Conservation (phyloP, 2,329 filamentous ascomycete genomes). For the Cryphonectria carpinicola region DNA sequence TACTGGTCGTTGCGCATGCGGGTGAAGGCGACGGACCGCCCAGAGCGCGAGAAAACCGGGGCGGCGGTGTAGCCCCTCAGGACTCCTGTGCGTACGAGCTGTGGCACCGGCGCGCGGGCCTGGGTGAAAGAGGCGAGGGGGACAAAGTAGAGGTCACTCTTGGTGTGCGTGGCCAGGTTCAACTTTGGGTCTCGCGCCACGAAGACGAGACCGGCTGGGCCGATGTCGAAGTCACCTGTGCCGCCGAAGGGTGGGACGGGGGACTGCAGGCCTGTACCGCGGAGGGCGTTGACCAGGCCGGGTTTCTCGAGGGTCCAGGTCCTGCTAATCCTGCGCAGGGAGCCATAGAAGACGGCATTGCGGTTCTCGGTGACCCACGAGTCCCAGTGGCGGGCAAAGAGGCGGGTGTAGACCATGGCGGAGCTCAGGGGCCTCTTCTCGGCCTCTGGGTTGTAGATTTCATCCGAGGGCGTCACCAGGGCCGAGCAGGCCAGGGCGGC, state of each 20-base stretch:
- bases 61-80: conserved; percentile 66
- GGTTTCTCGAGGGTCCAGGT: conserved; percentile 47
- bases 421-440: conserved; percentile 64
- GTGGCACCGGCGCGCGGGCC: conserved; percentile 52
- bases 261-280: conserved; percentile 61
- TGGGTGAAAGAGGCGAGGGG: conserved; percentile 65
- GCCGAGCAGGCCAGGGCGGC: conserved; percentile 64
- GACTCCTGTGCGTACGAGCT: conserved; percentile 58
- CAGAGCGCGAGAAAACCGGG: conserved; percentile 76
- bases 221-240: conserved; percentile 78
- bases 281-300: conserved; percentile 66
- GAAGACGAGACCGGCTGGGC: conserved; percentile 68
- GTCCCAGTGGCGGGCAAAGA: conserved; percentile 86
- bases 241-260: conserved; percentile 82
- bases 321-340: conserved; percentile 52
- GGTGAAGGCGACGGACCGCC: conserved; percentile 73
- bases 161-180: conserved; percentile 75
- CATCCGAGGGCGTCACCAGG: conserved; percentile 68
- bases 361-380: conserved; percentile 70
- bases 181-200: conserved; percentile 75
- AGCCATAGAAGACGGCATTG: conserved; percentile 74
- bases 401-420: conserved; percentile 71
- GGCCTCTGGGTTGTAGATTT: conserved; percentile 67
- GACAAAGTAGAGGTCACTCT: conserved; percentile 78
- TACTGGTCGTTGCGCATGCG: conserved; percentile 79